Percentiles rank a stretch among this genome's conserved stretches.
These are phyloP conservation scores for Fusarium austroafricanum DNA, from an alignment of 2,329 filamentous ascomycete genomes.

Conservation along the genomic window DNA sequence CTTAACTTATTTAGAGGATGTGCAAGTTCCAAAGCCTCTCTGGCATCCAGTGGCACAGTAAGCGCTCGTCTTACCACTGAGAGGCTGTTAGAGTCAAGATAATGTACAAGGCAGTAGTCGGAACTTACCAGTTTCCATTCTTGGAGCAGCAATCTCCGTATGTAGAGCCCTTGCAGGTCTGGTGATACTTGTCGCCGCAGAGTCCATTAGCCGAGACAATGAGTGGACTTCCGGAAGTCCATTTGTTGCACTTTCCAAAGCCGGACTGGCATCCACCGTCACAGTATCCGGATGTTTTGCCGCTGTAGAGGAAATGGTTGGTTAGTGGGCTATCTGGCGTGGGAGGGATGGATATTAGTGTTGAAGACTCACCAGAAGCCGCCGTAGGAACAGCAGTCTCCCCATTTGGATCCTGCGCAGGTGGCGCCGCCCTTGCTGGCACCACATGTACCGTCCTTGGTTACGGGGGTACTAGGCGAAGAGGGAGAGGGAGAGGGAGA, in stretches of 20 bases:
- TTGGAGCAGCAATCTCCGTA: conserved; percentile 34
- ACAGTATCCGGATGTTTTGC: conserved; percentile 43
- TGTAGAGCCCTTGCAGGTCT: conserved; percentile 31
- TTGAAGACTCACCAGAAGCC: conserved; percentile 49
- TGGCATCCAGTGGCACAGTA: conserved; percentile 20
- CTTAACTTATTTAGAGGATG: not conserved
- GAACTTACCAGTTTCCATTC: conserved; percentile 17
- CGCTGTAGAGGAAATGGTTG: not conserved
- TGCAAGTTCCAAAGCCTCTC: conserved; percentile 16
- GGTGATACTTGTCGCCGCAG: conserved; percentile 34
- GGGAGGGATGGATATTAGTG: too few species aligned
- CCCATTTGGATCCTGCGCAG: conserved; percentile 50
- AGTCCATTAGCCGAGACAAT: conserved; percentile 38
- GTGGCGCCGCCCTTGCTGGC: conserved; percentile 41
- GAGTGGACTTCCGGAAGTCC: conserved; percentile 10
- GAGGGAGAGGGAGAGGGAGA: not conserved
- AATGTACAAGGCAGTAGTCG: not conserved
- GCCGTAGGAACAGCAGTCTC: conserved; percentile 54
- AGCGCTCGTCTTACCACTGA: conserved; percentile 24
- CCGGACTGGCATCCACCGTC: conserved; percentile 47
- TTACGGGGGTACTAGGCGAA: conserved; percentile 2
- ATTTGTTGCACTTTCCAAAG: conserved; percentile 48
- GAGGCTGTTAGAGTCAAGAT: not conserved
- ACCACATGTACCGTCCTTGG: conserved; percentile 52
- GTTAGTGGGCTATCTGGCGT: not conserved